Base-by-base conservation (phyloP, 1,284 basidiomycete species). In the Boletellus deceptivus region DNA sequence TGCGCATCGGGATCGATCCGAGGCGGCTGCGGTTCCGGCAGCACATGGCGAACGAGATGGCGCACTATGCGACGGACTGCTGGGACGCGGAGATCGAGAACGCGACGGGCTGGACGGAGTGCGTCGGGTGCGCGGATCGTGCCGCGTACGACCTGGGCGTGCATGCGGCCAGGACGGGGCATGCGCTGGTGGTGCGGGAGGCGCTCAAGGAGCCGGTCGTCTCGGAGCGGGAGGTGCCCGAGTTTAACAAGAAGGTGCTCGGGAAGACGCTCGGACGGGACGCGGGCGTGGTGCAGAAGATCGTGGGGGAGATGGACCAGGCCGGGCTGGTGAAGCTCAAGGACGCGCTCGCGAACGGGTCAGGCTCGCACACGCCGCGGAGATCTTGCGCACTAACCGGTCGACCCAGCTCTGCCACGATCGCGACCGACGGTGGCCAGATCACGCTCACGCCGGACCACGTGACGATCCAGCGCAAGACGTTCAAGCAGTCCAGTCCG, bases 71-170 rank as follows among this genome's bases (percentile, higher is more conserved):
- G 52, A 84, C 93, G 29, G 96, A 99, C 75, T 99, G 96, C 74
- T 99, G 96, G 96, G 96, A 99, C 69, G 95, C 95, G 52, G 96
- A 99, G 76, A 98, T 99, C 59, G 81, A 94, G 62, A 95, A 92
- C 49, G 90, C 91, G 43, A 89, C 86, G 61, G 96, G 96, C 46
- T 99, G 97, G 97, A 96, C 93, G 55, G 97, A 99, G 74, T 99
- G 96, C 70, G 95, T 98, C 46, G 97, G 96, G n/a, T 99, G 97
- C 72, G 96, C 97, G 42, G 96, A 99, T 73, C 88, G 97, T 49
- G 92, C 93, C 10, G 97, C 97, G 27, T 99, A 98, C 72, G 97
- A 99, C 67, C 67, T 90, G 58, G 76, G 75, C 27, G 86, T 89
- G 60, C 83, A 78, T 55, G 70, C 75, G 45, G 70, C 72, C 20